Percentiles rank a stretch among this genome's conserved stretches.
phyloP scores from a whole-genome alignment of 495 filamentous ascomycete genomes.

The Trypethelium eluteriae region DNA sequence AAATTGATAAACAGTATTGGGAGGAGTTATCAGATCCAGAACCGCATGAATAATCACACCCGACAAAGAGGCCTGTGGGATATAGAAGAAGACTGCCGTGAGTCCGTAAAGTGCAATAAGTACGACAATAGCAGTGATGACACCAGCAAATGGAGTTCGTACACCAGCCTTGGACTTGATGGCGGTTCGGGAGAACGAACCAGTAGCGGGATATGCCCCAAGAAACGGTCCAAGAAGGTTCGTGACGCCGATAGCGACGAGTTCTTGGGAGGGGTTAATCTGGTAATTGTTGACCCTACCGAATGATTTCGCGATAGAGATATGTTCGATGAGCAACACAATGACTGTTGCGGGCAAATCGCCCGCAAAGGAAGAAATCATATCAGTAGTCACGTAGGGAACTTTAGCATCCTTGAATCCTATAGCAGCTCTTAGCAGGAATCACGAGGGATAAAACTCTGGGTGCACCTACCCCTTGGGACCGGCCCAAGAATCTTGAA shows the following conservation, averaged over 20 bases:
- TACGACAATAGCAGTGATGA: conserved; percentile 83
- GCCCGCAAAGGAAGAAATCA: conserved; percentile 54
- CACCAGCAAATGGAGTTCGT: conserved; percentile 82
- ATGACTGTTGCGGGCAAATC: conserved; percentile 77
- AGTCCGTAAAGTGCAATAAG: conserved; percentile 92
- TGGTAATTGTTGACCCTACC: conserved; percentile 95
- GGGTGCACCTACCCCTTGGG: conserved; percentile 54
- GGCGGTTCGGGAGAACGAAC: conserved; percentile 93
- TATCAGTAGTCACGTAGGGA: conserved; percentile 56
- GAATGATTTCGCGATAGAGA: conserved; percentile 93
- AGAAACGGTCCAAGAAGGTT: conserved; percentile 93
- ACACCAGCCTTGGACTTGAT: conserved; percentile 98
- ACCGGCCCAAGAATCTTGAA: conserved; percentile 68
- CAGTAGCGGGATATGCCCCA: conserved; percentile 88
- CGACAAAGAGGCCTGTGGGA: conserved; percentile 75
- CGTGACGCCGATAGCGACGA: conserved; percentile 87
- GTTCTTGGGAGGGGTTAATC: conserved; percentile 95
- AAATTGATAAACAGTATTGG: conserved; percentile 91
- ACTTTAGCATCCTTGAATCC: conserved; percentile 76
- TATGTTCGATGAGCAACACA: conserved; percentile 80
- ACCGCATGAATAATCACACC: conserved; percentile 98
- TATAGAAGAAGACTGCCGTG: conserved; percentile 89
- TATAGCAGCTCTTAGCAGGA: conserved; percentile 23
- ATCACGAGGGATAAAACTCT: not conserved
- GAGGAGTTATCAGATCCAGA: conserved; percentile 87